A percentile compares a stretch with the other conserved stretches of the same genome.
Evolutionary conservation across 495 filamentous ascomycete species (phyloP).

Genomic region (Penicillium argentinense): DNA sequence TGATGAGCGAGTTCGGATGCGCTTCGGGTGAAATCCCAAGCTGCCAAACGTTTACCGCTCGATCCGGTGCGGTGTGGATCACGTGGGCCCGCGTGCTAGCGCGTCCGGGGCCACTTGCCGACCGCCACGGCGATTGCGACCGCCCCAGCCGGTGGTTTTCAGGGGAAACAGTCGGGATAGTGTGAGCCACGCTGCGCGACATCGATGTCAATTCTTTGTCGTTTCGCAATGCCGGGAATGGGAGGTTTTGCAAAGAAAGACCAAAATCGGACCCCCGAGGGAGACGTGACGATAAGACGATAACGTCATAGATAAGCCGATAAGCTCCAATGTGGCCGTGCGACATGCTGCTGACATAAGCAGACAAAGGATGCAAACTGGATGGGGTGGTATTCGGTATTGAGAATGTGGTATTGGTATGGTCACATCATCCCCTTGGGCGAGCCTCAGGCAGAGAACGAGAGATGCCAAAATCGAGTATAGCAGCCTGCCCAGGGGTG

Average conservation of each 20-base stretch:
- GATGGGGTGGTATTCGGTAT: neutral
- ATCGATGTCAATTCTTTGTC: neutral
- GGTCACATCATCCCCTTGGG: neutral
- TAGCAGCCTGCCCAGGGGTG: too few relatives aligned
- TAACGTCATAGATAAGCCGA: constrained; percentile 24
- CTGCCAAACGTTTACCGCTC: constrained; percentile 29
- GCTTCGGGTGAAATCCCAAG: constrained; percentile 26
- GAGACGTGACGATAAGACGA: constrained; percentile 26
- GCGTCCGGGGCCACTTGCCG: constrained; percentile 15
- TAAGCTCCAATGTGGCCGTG: constrained; percentile 13
- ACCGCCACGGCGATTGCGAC: constrained; percentile 17
- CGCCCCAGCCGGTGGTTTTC: neutral
- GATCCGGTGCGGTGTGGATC: constrained; percentile 28
- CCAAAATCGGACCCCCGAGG: constrained; percentile 8
- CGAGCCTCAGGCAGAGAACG: too few relatives aligned
- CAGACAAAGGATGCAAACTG: constrained; percentile 9
- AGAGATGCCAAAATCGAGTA: too few relatives aligned
- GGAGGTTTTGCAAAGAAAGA: neutral
- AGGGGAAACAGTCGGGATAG: constrained; percentile 1
- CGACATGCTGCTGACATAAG: constrained; percentile 1
- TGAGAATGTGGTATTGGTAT: neutral
- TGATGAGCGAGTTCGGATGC: constrained; percentile 25
- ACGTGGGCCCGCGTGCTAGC: constrained; percentile 29
- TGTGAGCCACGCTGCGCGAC: neutral
- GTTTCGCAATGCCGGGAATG: neutral